Conservation (phyloP, 2,329 filamentous ascomycete genomes). For the Gaeumannomyces tritici region DNA sequence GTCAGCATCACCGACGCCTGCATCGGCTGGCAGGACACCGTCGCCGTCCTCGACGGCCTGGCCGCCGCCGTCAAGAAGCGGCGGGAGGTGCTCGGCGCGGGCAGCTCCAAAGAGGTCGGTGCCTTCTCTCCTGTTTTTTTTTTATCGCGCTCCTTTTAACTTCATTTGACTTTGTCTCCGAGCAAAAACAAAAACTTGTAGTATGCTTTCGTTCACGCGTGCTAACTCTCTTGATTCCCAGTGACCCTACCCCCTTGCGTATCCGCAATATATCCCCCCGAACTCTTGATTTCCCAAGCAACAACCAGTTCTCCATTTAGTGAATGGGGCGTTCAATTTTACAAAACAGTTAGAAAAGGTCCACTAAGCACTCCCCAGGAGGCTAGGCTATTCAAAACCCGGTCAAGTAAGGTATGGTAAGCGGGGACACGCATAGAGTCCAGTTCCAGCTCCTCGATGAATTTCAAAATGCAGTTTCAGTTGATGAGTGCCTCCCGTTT, state of each 20-base stretch:
- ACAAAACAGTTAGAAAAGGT: not conserved
- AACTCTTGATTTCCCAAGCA: not conserved
- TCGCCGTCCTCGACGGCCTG: constrained; percentile 67
- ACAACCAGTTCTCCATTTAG: not conserved
- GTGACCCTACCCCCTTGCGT: not conserved
- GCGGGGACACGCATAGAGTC: too few species aligned
- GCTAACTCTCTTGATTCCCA: not conserved
- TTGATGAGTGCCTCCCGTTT: not conserved
- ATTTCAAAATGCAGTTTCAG: too few species aligned
- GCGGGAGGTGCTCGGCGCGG: constrained; percentile 32
- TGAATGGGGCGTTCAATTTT: not conserved
- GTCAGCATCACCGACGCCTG: constrained; percentile 95
- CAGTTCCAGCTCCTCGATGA: too few species aligned
- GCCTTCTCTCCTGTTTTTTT: not conserved
- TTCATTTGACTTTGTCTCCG: too few species aligned
- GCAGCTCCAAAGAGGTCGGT: not conserved
- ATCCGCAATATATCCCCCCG: not conserved
- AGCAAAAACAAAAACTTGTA: too few species aligned
- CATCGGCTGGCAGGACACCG: constrained; percentile 84
- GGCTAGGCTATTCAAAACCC: not conserved
- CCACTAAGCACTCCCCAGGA: not conserved
- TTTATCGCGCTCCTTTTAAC: too few species aligned
- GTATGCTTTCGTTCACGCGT: too few species aligned
- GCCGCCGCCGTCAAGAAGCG: constrained; percentile 72
- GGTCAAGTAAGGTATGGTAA: too few species aligned